Evolutionary conservation across 352 stramenopile genomes (phyloP), one percentile per base, ranked within the genome.

Genomic region (Pythium dissimile): DNA sequence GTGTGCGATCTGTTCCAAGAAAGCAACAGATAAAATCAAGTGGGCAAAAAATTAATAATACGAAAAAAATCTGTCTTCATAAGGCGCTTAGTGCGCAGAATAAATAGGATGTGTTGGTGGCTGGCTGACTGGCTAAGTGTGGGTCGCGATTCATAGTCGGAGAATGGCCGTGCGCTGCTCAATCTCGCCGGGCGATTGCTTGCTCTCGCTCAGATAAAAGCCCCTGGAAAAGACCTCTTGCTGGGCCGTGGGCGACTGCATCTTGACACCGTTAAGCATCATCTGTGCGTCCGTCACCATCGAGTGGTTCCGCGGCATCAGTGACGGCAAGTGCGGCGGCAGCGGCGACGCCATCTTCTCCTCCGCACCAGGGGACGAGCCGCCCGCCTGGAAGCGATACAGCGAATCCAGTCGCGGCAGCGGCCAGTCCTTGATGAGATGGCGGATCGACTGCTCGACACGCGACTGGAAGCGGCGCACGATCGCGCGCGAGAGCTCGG

Each of bases 381-480:
- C 52, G 13, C 16, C 31, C 64, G 50, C 15, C 38, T 58, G 57
- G 31, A 77, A 69, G 47, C 50, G 71, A 51, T 72, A 84, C 49
- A 84, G 48, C 11, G 48, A 58, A 34, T 80, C 77, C 26, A 65
- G 60, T 3, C 62, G 42, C 9, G 63, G 64, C 34, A 73, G 49
- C 53, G 78, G 75, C 79, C 79, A 89, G 62, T 83, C 76, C 13
- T 74, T 67, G 51, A 89, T 73, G 28, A 89, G 48, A 43, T 87
- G 76, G 43, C 74, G 72, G 41, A 86, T 70, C 15, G 79, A 84
- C 26, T 75, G 64, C 66, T 89, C 74, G 27, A 84, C 71, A 21
- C 76, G 76, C 37, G 74, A 77, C 56, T 80, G 76, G 64, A 87
- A 86, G 41, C 57, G 71, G 35, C 59, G 66, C 28, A 85, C 66